Evolutionary conservation across 208 protist genomes (phyloP).

Genomic region (Trichomonas gallinae): DNA sequence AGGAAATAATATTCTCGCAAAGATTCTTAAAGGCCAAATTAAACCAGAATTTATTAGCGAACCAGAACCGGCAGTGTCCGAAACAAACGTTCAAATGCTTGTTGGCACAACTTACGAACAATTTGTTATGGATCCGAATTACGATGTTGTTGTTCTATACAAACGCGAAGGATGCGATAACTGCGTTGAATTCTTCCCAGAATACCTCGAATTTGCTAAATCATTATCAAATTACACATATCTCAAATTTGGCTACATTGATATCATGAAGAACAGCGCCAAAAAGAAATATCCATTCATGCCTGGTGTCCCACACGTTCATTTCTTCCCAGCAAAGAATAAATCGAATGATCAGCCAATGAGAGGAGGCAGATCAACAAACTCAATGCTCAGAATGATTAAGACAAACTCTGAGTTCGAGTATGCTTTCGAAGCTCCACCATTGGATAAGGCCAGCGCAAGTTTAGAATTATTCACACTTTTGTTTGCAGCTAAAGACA

Average conservation of each 20-base stretch:
- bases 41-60: not conserved
- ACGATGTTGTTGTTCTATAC: not conserved
- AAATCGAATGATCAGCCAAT: not conserved
- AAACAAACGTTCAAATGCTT: not conserved
- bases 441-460: not conserved
- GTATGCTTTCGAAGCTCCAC: not conserved
- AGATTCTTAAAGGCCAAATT: not conserved
- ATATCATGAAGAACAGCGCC: not conserved
- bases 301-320: not conserved
- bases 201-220: not conserved
- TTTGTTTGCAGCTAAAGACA: not conserved
- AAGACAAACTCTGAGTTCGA: not conserved
- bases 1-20: not conserved
- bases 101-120: not conserved
- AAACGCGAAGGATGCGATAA: not conserved
- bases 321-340: not conserved
- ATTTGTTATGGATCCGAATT: not conserved
- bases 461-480: not conserved
- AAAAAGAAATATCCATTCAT: not conserved
- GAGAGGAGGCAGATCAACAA: not conserved
- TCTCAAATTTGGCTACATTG: not conserved
- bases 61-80: not conserved
- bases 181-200: not conserved
- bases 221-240: not conserved
- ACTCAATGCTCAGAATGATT: not conserved